These are phyloP conservation scores for Ajuga reptans DNA, from an alignment of 305 asterid species.

Conservation along the genomic window DNA sequence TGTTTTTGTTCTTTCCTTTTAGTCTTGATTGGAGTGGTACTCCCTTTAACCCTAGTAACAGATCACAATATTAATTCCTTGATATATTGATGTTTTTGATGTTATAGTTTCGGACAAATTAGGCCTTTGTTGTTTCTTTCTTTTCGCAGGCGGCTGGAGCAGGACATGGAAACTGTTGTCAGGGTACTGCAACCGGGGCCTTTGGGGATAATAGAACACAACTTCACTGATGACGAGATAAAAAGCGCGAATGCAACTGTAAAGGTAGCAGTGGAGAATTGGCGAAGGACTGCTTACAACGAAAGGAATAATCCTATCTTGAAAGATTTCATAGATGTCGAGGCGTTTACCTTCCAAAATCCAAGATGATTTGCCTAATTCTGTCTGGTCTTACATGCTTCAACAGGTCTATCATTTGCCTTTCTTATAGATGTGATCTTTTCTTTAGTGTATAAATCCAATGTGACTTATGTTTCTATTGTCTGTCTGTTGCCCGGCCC, in stretches of 20 bases:
- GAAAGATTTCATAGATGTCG: constrained; percentile 53
- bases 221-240: constrained; percentile 72
- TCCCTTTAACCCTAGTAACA: no score
- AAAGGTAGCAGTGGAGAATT: constrained; percentile 53
- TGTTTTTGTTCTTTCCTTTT: background rate
- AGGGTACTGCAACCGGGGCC: constrained; percentile 89
- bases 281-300: constrained; percentile 51
- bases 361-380: constrained; percentile 20
- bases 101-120: background rate
- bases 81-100: no score
- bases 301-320: constrained; percentile 53
- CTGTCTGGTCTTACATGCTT: constrained; percentile 7
- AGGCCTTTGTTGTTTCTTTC: background rate
- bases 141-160: constrained; percentile 66
- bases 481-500: background rate
- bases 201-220: constrained; percentile 80
- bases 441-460: background rate
- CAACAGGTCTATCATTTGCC: background rate
- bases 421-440: background rate
- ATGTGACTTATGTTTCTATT: background rate
- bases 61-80: no score
- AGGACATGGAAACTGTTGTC: constrained; percentile 83
- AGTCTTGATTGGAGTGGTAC: background rate
- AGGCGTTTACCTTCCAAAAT: constrained; percentile 8
- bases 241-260: constrained; percentile 48